These are phyloP conservation scores for Mrakia blollopis DNA, from an alignment of 768 basidiomycete species.

Conservation along the genomic window DNA sequence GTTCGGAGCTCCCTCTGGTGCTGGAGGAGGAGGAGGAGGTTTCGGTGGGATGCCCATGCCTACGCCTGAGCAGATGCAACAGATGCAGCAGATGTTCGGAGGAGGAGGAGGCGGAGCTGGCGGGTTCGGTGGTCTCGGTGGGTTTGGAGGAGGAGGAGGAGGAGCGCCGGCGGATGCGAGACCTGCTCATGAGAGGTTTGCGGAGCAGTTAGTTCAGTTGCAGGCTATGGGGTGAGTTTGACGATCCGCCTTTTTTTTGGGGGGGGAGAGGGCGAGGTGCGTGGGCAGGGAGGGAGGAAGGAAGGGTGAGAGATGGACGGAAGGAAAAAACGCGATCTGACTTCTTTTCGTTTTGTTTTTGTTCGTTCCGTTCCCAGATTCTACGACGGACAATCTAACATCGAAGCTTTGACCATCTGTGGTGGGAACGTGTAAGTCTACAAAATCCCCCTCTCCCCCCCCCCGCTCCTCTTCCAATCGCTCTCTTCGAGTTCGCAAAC, in stretches of 20 bases:
- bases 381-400: conserved; percentile 33
- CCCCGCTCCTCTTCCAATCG: not conserved
- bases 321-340: not conserved
- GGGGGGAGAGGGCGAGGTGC: not conserved
- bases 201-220: conserved; percentile 27
- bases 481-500: not conserved
- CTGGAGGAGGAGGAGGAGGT: conserved; percentile 3
- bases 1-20: conserved; percentile 10
- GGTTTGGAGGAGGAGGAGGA: conserved; percentile 18
- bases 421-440: conserved; percentile 18
- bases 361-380: conserved; percentile 12
- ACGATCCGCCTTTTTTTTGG: not conserved
- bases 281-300: too few species aligned
- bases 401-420: conserved; percentile 16
- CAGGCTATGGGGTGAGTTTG: conserved; percentile 32
- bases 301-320: too few species aligned
- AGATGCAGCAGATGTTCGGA: conserved; percentile 33
- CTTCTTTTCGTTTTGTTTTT: not conserved
- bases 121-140: conserved; percentile 13
- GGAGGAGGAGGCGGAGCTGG: conserved; percentile 28
- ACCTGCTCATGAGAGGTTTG: conserved; percentile 32
- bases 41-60: conserved; percentile 30
- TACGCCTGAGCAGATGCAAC: conserved; percentile 30
- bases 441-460: too few species aligned
- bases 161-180: conserved; percentile 13